Evolutionary conservation across 305 asterid genomes (phyloP).

Genomic region (Fraxinus greggii): DNA sequence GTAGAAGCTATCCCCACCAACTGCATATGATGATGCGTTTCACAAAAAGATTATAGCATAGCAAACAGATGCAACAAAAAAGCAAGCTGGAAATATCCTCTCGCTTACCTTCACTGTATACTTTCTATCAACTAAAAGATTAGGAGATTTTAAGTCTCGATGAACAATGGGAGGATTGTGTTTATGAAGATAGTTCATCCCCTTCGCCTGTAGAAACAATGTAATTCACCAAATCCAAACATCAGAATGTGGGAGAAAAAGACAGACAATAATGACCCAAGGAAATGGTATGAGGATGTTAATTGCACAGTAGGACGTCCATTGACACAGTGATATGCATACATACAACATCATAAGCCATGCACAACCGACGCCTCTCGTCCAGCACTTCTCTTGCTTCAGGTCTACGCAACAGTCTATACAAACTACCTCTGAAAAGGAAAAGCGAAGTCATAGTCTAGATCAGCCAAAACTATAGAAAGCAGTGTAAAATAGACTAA

Average conservation of each 20-base stretch:
- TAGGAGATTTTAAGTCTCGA: constrained; percentile 91
- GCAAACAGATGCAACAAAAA: constrained; percentile 15
- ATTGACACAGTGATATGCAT: constrained; percentile 8
- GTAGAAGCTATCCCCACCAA: neutral
- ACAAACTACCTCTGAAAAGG: constrained; percentile 81
- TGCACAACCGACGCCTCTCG: constrained; percentile 84
- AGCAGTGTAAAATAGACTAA: constrained; percentile 5
- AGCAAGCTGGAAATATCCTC: constrained; percentile 15
- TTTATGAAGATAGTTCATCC: constrained; percentile 93
- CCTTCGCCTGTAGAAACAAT: constrained; percentile 69
- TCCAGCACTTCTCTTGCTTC: constrained; percentile 83
- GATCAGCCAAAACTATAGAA: constrained; percentile 5
- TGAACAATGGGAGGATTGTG: constrained; percentile 89
- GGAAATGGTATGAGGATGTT: neutral
- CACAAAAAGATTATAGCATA: constrained; percentile 9
- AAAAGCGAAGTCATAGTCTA: neutral
- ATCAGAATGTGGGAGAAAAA: constrained; percentile 5
- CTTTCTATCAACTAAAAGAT: constrained; percentile 92
- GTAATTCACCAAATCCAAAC: constrained; percentile 18
- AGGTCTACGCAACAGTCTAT: constrained; percentile 82
- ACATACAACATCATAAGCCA: constrained; percentile 96
- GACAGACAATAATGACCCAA: neutral
- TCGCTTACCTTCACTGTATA: constrained; percentile 89
- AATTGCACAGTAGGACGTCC: constrained; percentile 7
- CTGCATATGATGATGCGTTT: neutral